Evolutionary conservation across 768 basidiomycete species (phyloP).

Genomic region (Pleurotus sapidus): DNA sequence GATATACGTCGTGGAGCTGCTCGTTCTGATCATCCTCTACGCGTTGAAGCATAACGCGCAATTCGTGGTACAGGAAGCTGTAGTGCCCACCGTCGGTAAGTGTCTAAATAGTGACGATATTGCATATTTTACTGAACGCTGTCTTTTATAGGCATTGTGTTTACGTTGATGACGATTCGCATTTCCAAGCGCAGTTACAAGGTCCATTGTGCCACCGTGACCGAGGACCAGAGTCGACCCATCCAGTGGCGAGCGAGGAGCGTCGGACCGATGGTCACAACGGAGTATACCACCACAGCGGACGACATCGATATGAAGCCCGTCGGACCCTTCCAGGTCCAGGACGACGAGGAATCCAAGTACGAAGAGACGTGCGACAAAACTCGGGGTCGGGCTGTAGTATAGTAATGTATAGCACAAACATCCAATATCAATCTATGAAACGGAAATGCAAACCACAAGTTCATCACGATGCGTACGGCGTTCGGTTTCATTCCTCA

Average conservation of each 20-base stretch:
- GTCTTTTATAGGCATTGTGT: neutral
- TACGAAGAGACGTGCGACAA: neutral
- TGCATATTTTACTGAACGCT: neutral
- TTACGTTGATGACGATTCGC: slow-evolving; percentile 6
- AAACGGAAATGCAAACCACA: too few species aligned
- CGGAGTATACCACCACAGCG: neutral
- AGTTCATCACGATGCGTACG: too few species aligned
- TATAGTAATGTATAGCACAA: neutral
- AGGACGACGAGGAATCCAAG: neutral
- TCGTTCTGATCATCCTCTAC: slow-evolving; percentile 14
- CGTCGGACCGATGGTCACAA: neutral
- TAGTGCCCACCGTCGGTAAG: slow-evolving; percentile 8
- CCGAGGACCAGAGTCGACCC: neutral
- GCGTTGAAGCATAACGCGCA: slow-evolving; percentile 10
- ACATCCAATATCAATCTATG: too few species aligned
- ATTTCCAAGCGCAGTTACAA: slow-evolving; percentile 2
- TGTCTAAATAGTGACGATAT: neutral
- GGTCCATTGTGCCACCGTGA: neutral
- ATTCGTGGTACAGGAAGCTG: slow-evolving; percentile 8
- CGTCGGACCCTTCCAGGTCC: neutral
- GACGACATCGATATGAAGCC: slow-evolving; percentile 7
- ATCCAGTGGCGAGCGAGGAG: neutral
- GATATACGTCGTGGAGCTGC: slow-evolving; percentile 13
- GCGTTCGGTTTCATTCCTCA: too few species aligned
- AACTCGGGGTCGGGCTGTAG: neutral